These are phyloP conservation scores for Suillus spraguei DNA, from an alignment of 768 basidiomycete genomes.

Conservation along the genomic window DNA sequence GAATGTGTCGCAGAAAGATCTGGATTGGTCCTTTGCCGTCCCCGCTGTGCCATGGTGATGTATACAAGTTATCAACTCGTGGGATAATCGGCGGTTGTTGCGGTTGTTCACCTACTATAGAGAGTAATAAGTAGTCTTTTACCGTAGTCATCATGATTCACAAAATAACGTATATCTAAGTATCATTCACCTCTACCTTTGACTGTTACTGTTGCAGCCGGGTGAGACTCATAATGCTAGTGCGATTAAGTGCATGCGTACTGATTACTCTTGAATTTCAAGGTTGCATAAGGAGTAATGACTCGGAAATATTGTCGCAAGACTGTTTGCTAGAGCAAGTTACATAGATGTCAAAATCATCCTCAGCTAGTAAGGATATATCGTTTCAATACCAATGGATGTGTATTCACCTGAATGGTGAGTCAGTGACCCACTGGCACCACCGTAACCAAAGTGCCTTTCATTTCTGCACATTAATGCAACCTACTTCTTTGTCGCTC, in stretches of 20 bases:
- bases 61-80: conserved; percentile 1
- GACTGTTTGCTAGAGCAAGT: neutral
- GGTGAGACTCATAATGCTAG: neutral
- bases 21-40: conserved; percentile 6
- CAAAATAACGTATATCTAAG: neutral
- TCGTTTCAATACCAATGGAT: neutral
- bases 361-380: neutral
- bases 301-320: too few species aligned
- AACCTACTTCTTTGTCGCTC: neutral
- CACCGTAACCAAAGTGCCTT: too few species aligned
- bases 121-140: neutral
- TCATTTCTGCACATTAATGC: neutral
- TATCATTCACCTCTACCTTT: neutral
- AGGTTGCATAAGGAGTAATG: too few species aligned
- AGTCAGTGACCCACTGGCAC: neutral
- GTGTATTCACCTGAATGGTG: too few species aligned
- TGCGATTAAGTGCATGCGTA: neutral
- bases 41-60: conserved; percentile 7
- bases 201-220: neutral
- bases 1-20: conserved; percentile 8
- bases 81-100: too few species aligned
- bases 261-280: neutral
- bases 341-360: too few species aligned
- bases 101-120: neutral
- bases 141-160: neutral